Conservation (phyloP, 192 early-diverging fungal species). For the Coemansia sp. region DNA sequence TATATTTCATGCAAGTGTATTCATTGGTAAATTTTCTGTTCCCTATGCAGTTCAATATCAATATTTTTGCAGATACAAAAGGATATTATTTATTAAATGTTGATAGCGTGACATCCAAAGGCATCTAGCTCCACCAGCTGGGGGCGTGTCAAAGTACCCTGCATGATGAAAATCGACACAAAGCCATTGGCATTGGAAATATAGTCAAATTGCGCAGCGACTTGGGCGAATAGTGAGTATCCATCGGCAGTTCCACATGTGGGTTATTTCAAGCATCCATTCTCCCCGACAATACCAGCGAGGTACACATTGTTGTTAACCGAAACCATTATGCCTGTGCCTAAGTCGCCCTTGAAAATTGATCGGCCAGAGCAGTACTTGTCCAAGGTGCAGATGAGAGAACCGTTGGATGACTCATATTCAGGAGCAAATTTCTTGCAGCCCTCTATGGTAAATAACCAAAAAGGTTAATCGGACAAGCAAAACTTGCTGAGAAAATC, state of each 20-base stretch:
- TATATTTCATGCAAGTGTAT: not conserved
- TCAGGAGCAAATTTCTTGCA: not conserved
- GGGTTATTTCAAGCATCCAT: not conserved
- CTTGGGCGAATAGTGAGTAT: slow-evolving; percentile 17
- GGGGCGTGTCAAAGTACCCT: not conserved
- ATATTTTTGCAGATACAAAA: not conserved
- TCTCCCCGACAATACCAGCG: slow-evolving; percentile 17
- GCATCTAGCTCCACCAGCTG: not conserved
- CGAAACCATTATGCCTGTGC: slow-evolving; percentile 4
- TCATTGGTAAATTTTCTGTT: not conserved
- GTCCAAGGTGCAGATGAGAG: slow-evolving; percentile 14
- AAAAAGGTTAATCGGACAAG: too few species aligned
- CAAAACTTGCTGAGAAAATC: too few species aligned
- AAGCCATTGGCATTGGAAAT: slow-evolving; percentile 10
- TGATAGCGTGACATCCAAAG: not conserved
- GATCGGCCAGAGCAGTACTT: not conserved
- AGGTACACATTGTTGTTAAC: not conserved
- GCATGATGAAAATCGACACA: not conserved
- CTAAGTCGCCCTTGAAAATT: slow-evolving; percentile 17
- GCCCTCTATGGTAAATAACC: too few species aligned
- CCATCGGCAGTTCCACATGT: slow-evolving; percentile 12
- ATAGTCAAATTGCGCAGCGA: slow-evolving; percentile 10
- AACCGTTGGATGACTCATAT: slow-evolving; percentile 3
- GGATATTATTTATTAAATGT: not conserved
- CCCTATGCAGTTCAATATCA: not conserved